Percentiles rank a stretch among this genome's conserved stretches.
Evolutionary conservation across 75 land plant species (phyloP).

Genomic region (Pinus taeda): DNA sequence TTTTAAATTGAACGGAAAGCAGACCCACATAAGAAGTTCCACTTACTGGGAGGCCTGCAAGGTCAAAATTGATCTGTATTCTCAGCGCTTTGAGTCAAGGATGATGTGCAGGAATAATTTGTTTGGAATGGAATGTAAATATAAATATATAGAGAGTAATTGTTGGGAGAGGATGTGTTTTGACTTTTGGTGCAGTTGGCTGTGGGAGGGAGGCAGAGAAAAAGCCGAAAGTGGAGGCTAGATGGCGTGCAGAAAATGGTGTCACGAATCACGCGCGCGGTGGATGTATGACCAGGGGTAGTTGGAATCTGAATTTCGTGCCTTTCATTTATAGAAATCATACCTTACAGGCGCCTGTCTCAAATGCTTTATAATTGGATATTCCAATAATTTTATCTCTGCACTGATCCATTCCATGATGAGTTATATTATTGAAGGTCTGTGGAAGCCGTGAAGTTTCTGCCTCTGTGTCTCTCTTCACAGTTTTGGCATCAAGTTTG

Average conservation of each 20-base stretch:
- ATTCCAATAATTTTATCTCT: background rate
- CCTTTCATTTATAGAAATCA: background rate
- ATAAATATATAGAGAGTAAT: background rate
- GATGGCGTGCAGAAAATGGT: background rate
- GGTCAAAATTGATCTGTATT: background rate
- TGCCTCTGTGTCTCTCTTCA: no score
- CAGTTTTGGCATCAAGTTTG: no score
- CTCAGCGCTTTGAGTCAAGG: background rate
- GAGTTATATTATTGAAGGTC: no score
- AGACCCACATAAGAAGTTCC: no score
- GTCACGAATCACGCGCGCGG: background rate
- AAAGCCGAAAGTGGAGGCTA: background rate
- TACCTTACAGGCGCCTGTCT: background rate
- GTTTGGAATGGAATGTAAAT: background rate
- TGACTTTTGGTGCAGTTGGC: background rate
- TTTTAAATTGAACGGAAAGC: no score
- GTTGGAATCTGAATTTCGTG: background rate
- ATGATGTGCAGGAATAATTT: no score
- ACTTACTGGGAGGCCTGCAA: no score
- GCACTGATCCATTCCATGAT: no score
- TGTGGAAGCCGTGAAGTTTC: no score
- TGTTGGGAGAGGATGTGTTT: background rate
- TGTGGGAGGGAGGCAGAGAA: background rate
- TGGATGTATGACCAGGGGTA: background rate
- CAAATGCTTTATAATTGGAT: background rate